Conservation (phyloP, 73 alveolate species). For the Paramecium sexaurelia region DNA sequence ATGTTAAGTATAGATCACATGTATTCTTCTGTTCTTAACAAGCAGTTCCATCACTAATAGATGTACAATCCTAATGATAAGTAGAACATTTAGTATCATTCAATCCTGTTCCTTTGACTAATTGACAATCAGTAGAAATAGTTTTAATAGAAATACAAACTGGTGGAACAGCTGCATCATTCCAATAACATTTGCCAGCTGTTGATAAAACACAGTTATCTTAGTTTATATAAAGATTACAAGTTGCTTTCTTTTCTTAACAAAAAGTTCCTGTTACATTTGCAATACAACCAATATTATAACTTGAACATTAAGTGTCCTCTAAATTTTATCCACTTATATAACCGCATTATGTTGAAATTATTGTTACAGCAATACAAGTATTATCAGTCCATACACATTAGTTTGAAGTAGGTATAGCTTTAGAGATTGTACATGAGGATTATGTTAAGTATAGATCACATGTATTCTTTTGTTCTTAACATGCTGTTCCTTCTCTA, state of each 20-base stretch:
- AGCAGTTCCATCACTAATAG: background rate
- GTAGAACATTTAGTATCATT: background rate
- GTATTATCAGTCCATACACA: background rate
- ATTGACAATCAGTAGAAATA: background rate
- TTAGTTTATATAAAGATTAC: background rate
- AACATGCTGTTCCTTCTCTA: background rate
- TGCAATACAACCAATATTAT: background rate
- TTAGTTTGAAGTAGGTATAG: background rate
- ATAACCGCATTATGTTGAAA: background rate
- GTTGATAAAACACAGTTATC: background rate
- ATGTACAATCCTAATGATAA: background rate
- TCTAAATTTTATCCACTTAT: background rate
- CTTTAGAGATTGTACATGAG: background rate
- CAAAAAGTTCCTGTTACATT: background rate
- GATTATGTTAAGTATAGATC: background rate
- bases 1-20: background rate
- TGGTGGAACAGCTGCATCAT: background rate
- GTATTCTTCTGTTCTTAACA: background rate
- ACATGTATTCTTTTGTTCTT: background rate
- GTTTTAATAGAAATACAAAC: background rate
- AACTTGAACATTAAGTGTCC: background rate
- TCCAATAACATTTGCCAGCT: background rate
- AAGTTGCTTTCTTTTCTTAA: background rate
- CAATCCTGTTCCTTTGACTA: background rate
- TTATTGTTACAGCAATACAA: no score